These are phyloP conservation scores for Phaeophleospora eucalypticola DNA, from an alignment of 2,329 filamentous ascomycete species.

Conservation along the genomic window DNA sequence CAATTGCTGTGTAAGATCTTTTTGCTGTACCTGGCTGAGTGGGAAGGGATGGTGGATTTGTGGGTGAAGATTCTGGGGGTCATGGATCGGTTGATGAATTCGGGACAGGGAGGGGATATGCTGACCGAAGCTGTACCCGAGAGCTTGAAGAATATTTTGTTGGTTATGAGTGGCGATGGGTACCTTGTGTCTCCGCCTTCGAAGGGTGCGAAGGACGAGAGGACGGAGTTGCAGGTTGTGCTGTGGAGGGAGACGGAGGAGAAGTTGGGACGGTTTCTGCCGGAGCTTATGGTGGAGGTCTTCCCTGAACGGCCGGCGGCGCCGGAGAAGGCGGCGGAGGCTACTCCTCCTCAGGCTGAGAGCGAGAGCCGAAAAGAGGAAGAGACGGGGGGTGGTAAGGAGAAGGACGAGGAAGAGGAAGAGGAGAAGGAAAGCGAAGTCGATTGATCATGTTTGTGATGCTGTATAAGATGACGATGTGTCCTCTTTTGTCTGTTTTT, in stretches of 20 bases:
- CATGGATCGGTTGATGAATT: conserved; percentile 94
- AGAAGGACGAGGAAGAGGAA: conserved; percentile 4
- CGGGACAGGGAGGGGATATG: conserved; percentile 68
- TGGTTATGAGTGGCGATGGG: conserved; percentile 90
- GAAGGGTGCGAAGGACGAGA: conserved; percentile 37
- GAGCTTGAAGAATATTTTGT: conserved; percentile 88
- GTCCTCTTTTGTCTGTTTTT: too few relatives aligned
- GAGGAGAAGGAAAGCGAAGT: conserved; percentile 1
- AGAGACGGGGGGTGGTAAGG: background rate
- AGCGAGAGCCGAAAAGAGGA: background rate
- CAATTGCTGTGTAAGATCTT: conserved; percentile 94
- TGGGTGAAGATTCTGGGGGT: conserved; percentile 94
- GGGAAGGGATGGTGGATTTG: conserved; percentile 83
- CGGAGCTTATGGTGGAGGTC: conserved; percentile 55
- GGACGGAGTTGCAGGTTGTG: conserved; percentile 45
- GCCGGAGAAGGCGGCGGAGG: background rate
- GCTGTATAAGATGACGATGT: too few relatives aligned
- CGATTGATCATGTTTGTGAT: conserved; percentile 1
- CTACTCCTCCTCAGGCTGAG: background rate
- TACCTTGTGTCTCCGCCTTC: conserved; percentile 66
- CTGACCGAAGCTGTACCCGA: conserved; percentile 94
- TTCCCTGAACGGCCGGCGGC: conserved; percentile 47
- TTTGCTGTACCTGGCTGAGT: conserved; percentile 82
- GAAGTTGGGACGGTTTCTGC: conserved; percentile 57
- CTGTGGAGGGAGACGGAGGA: conserved; percentile 61